A percentile compares a stretch with the other conserved stretches of the same genome.
phyloP scores from a whole-genome alignment of 2,329 filamentous ascomycete species.

The Elsinoe fawcettii region DNA sequence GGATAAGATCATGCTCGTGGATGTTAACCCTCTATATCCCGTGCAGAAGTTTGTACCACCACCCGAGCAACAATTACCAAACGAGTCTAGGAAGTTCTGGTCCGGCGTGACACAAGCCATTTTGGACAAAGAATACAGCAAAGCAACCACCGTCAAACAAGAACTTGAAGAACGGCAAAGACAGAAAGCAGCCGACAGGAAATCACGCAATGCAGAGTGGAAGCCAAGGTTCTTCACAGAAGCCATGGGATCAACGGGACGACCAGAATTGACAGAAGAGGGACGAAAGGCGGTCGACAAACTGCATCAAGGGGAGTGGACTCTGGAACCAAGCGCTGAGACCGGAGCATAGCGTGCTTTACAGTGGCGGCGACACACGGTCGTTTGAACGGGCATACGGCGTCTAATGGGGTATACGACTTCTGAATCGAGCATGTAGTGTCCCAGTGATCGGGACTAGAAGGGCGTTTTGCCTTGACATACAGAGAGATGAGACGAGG shows the following conservation, averaged over 20 bases:
- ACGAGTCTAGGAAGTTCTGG: constrained; percentile 89
- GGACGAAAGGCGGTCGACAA: constrained; percentile 51
- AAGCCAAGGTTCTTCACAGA: constrained; percentile 79
- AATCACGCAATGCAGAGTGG: constrained; percentile 62
- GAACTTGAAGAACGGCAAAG: constrained; percentile 88
- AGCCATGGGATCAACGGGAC: constrained; percentile 51
- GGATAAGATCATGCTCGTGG: constrained; percentile 66
- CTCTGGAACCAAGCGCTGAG: constrained; percentile 40
- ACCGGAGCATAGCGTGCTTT: constrained; percentile 27
- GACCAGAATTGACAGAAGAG: constrained; percentile 55
- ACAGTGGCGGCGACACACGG: background rate
- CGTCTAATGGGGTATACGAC: background rate
- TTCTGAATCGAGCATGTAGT: background rate
- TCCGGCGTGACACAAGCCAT: constrained; percentile 81
- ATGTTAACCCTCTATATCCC: constrained; percentile 75
- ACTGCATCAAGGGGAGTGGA: constrained; percentile 46
- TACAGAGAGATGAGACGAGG: constrained; percentile 1
- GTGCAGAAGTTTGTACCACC: constrained; percentile 74
- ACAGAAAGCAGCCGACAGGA: constrained; percentile 72
- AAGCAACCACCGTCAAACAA: constrained; percentile 79
- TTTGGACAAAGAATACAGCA: constrained; percentile 67
- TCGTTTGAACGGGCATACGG: constrained; percentile 8
- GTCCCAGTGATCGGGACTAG: background rate
- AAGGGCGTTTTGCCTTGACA: background rate
- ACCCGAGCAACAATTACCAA: constrained; percentile 66